Evolutionary conservation across 129 eudicot genomes (phyloP).

Genomic region (Apium graveolens): DNA sequence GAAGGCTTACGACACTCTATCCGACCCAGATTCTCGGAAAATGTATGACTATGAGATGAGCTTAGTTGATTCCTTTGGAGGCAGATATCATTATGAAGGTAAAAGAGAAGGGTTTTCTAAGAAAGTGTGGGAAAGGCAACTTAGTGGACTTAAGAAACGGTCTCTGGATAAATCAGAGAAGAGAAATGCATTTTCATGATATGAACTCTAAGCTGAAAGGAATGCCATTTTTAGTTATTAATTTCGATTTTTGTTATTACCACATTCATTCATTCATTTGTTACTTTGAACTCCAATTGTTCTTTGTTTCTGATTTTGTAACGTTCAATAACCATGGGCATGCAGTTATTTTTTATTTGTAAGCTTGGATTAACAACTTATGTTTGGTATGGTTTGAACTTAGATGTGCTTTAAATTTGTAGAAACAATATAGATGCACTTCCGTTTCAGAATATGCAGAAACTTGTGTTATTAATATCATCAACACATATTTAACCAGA

Average conservation of each 20-base stretch:
- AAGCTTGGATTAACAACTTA: background rate
- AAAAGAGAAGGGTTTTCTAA: constrained; percentile 10
- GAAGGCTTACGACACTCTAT: constrained; percentile 48
- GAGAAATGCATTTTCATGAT: constrained; percentile 1
- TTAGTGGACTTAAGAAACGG: constrained; percentile 38
- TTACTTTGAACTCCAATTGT: background rate
- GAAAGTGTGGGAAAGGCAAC: constrained; percentile 51
- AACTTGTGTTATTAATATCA: too few species aligned
- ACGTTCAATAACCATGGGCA: too few species aligned
- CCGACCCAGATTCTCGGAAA: constrained; percentile 41
- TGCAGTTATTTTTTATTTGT: background rate
- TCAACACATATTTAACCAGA: too few species aligned
- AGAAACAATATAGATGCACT: background rate
- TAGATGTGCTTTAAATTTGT: background rate
- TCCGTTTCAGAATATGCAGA: background rate
- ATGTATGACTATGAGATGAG: constrained; percentile 38
- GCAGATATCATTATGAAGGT: background rate
- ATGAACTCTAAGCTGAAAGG: background rate
- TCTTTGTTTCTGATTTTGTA: background rate
- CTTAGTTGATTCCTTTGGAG: constrained; percentile 18
- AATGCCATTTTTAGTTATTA: background rate
- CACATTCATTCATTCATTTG: constrained; percentile 3
- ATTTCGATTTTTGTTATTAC: background rate
- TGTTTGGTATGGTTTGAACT: background rate
- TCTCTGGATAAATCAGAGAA: constrained; percentile 30